A percentile compares a stretch with the other conserved stretches of the same genome.
These are phyloP conservation scores for Yamadazyma paraphyllophila DNA, from an alignment of 805 yeast species.

Conservation along the genomic window DNA sequence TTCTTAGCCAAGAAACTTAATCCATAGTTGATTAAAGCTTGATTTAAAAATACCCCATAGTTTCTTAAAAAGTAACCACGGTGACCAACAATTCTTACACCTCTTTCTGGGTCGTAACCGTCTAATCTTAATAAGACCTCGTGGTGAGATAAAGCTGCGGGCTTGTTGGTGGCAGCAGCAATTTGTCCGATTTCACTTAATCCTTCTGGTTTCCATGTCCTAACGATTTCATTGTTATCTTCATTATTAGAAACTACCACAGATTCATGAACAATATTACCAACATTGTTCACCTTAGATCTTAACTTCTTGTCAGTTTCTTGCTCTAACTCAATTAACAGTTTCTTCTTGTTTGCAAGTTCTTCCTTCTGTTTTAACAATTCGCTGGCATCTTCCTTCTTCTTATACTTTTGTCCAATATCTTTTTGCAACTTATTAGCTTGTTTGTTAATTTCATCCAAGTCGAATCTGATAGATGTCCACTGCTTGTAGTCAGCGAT, in stretches of 20 bases:
- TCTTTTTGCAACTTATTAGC: constrained; percentile 89
- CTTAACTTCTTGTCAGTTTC: constrained; percentile 74
- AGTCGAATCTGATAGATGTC: constrained; percentile 78
- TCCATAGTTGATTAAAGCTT: constrained; percentile 96
- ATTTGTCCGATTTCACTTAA: constrained; percentile 54
- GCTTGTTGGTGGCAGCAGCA: constrained; percentile 75
- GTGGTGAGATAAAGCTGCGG: constrained; percentile 87
- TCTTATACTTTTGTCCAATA: constrained; percentile 88
- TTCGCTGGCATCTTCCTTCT: constrained; percentile 90
- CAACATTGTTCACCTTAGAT: constrained; percentile 82
- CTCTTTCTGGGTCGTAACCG: constrained; percentile 99
- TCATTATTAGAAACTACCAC: constrained; percentile 88
- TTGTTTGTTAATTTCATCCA: constrained; percentile 86
- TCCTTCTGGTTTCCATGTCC: constrained; percentile 83
- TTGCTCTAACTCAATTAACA: constrained; percentile 64
- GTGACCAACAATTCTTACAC: constrained; percentile 96
- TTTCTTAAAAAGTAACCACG: constrained; percentile 96
- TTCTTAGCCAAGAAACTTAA: constrained; percentile 74
- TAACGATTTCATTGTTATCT: constrained; percentile 84
- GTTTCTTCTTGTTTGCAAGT: constrained; percentile 67
- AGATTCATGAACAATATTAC: constrained; percentile 90
- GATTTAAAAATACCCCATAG: constrained; percentile 95
- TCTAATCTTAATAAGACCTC: constrained; percentile 91
- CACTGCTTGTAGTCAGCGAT: constrained; percentile 87
- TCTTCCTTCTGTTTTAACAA: constrained; percentile 78